phyloP scores from a whole-genome alignment of 2,329 filamentous ascomycete genomes.

The Beauveria caledonica region DNA sequence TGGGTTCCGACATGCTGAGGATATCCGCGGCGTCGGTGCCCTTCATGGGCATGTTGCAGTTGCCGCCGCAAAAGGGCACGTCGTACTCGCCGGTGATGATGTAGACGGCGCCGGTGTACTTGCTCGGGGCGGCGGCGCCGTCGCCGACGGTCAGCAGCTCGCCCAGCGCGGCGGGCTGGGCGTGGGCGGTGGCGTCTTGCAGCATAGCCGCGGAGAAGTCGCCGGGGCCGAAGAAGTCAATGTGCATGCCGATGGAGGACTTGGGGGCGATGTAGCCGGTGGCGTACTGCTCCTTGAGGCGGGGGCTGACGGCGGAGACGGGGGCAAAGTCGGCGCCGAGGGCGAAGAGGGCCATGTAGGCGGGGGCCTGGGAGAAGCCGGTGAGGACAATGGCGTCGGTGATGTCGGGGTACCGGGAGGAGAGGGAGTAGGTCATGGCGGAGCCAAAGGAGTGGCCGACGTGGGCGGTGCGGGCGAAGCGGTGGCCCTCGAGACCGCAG shows the following conservation, averaged over 20 bases:
- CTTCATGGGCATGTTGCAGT: slow-evolving; percentile 40
- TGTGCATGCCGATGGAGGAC: slow-evolving; percentile 40
- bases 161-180: slow-evolving; percentile 49
- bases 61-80: slow-evolving; percentile 52
- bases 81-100: slow-evolving; percentile 47
- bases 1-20: slow-evolving; percentile 31
- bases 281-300: slow-evolving; percentile 21
- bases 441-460: slow-evolving; percentile 59
- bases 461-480: slow-evolving; percentile 42
- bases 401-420: slow-evolving; percentile 40
- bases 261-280: slow-evolving; percentile 46
- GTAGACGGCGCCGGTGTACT: slow-evolving; percentile 46
- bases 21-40: slow-evolving; percentile 29
- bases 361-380: slow-evolving; percentile 44
- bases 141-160: slow-evolving; percentile 49
- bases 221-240: slow-evolving; percentile 42
- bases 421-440: slow-evolving; percentile 46
- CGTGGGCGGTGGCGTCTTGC: slow-evolving; percentile 33
- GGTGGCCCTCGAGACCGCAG: slow-evolving; percentile 25
- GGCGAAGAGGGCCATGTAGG: slow-evolving; percentile 35
- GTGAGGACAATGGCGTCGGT: slow-evolving; percentile 53
- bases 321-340: slow-evolving; percentile 40
- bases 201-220: slow-evolving; percentile 49
- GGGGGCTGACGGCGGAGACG: slow-evolving; percentile 25
- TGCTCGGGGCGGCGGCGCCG: slow-evolving; percentile 23